Evolutionary conservation across 2,329 filamentous ascomycete genomes (phyloP), one percentile per base, ranked within the genome.

Genomic region (Dactylonectria macrodidyma): DNA sequence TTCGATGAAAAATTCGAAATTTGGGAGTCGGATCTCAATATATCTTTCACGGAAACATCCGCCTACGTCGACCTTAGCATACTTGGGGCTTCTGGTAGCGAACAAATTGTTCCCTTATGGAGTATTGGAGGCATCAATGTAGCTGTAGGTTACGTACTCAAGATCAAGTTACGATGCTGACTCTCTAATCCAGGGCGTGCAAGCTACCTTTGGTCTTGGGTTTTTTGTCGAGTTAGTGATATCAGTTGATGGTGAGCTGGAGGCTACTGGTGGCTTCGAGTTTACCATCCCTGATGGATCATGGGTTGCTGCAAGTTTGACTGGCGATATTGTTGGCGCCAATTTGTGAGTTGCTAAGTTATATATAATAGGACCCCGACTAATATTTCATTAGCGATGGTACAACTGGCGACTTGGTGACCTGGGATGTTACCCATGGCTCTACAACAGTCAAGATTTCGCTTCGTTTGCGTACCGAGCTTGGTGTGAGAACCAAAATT

Each of bases 231-330:
- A 65, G n/a, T 9, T 65, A 3, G 63, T 61, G 1, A 5, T 65
- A 11, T 46, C 57, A 10, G 41, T 57, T 26, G 24, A 24, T n/a
- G 34, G n/a, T 5, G 24, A 48, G 3, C 5, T 65, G 1, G 24
- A 48, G 5, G 63, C 44, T 3, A 48, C 44, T 3, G 63, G 63
- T 2, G 63, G 57, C 11, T 65, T 65, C 19, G 38, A 56, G n/a
- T 65, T 65, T 46, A 61, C 57, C 4, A 61, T 65, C 38, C 63
- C 63, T 3, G 57, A 65, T 38, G 57, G 51, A 7, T 61, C 63
- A 26, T 65, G 34, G 8, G 26, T 65, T 50, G 34, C 38, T 12
- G 50, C 34, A 24, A 44, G 24, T 33, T 26, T 55, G 24, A 50
- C n/a, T 2, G 57, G 63, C 3, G 57, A 46, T 1, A 16, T 65